Conservation (phyloP, 2,329 filamentous ascomycete species). For the Talaromyces sp. region DNA sequence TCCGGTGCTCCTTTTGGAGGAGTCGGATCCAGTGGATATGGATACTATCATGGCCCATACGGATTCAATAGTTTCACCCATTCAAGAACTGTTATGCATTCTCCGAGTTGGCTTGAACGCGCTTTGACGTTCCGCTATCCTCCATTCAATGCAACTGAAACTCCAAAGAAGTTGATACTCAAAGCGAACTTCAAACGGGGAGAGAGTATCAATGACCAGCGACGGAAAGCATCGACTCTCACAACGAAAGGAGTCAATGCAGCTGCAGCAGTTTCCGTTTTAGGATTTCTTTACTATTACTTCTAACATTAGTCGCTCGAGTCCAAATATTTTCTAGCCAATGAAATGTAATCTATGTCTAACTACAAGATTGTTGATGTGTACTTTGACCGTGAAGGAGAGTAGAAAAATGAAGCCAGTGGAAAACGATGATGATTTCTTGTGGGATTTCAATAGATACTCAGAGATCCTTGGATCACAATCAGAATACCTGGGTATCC, state of each 20-base stretch:
- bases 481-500: no score
- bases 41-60: conserved; percentile 47
- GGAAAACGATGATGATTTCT: neutral
- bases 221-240: neutral
- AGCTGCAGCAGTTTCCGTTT: neutral
- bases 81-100: conserved; percentile 20
- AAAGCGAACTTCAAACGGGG: conserved; percentile 10
- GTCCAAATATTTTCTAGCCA: neutral
- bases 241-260: neutral
- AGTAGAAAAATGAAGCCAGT: neutral
- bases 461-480: no score
- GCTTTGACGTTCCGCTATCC: conserved; percentile 4
- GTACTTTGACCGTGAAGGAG: neutral
- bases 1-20: conserved; percentile 47
- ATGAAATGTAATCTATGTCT: neutral
- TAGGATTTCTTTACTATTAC: neutral
- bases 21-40: conserved; percentile 46
- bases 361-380: neutral
- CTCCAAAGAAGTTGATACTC: conserved; percentile 12
- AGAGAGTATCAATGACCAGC: conserved; percentile 8
- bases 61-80: conserved; percentile 42
- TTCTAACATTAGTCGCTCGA: neutral
- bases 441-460: no score
- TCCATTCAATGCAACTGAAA: conserved; percentile 5
- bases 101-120: conserved; percentile 1